phyloP scores from a whole-genome alignment of 1,284 basidiomycete species.

The Rhodotorula sp. region DNA sequence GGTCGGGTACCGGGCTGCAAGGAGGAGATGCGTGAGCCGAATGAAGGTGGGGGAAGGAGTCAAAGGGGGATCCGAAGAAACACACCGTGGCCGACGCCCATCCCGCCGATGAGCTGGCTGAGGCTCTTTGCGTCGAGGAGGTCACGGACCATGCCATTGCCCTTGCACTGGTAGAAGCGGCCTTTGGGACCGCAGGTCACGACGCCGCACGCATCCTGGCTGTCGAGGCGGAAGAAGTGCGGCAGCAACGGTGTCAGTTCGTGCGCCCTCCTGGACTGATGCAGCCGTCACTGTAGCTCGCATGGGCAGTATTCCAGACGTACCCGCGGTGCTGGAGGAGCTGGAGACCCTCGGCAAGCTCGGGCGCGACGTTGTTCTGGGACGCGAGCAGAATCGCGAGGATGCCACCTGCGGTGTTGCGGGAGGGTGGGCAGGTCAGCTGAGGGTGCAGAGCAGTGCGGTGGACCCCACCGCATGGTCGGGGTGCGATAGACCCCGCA shows the following conservation, averaged over 20 bases:
- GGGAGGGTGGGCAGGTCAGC: background rate
- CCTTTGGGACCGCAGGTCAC: conserved; percentile 95
- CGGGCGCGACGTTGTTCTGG: conserved; percentile 41
- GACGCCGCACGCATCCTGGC: conserved; percentile 97
- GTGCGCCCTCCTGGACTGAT: rapidly evolving
- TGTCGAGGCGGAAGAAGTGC: conserved; percentile 49
- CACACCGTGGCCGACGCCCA: conserved; percentile 97
- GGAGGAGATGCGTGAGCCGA: conserved; percentile 16
- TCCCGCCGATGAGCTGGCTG: conserved; percentile 78
- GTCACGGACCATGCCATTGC: conserved; percentile 99
- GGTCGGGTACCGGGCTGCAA: conserved; percentile 89
- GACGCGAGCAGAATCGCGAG: conserved; percentile 44
- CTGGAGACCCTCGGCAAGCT: conserved; percentile 73
- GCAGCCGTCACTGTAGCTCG: background rate
- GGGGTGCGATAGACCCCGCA: background rate
- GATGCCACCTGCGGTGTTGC: conserved; percentile 40
- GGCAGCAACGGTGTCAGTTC: background rate
- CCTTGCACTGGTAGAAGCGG: conserved; percentile 96
- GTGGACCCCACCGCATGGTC: background rate
- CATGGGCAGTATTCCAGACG: background rate
- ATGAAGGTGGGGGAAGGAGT: background rate
- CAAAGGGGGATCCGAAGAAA: conserved; percentile 44
- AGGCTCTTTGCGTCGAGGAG: conserved; percentile 85
- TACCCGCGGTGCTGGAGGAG: conserved; percentile 77
- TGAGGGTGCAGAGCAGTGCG: background rate